Conservation (phyloP, 768 basidiomycete species). For the Pholiota conissans region DNA sequence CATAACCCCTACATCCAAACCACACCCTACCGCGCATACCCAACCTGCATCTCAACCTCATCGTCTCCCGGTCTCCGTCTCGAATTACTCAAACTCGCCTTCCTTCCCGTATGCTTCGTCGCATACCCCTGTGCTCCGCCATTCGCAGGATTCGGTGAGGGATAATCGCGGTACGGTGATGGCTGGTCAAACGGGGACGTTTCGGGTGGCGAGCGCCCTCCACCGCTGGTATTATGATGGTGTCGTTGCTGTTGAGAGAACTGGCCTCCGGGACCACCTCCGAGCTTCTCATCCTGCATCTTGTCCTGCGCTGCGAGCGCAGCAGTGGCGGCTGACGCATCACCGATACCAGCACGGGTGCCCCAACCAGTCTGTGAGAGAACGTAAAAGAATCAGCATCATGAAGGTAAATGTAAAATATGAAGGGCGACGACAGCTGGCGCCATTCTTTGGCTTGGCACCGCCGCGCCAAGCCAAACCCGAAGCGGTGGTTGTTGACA, state of each 20-base stretch:
- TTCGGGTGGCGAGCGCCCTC: background rate
- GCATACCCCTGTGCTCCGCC: conserved; percentile 22
- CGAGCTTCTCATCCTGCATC: conserved; percentile 32
- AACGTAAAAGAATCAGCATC: background rate
- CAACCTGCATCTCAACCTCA: conserved; percentile 36
- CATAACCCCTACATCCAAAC: no score
- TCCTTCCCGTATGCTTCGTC: conserved; percentile 16
- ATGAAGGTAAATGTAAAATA: background rate
- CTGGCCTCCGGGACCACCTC: background rate
- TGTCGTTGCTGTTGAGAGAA: conserved; percentile 12
- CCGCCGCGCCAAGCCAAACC: background rate
- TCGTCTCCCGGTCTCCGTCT: conserved; percentile 26
- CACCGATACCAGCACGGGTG: conserved; percentile 91
- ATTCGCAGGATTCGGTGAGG: conserved; percentile 22
- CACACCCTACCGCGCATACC: conserved; percentile 29
- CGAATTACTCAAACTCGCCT: conserved; percentile 16
- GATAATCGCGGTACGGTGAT: conserved; percentile 25
- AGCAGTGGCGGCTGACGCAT: conserved; percentile 73
- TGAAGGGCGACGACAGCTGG: no score
- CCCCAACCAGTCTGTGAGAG: conserved; percentile 82
- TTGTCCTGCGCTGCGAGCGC: conserved; percentile 49
- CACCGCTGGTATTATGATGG: background rate
- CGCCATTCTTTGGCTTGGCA: no score
- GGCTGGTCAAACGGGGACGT: conserved; percentile 29
- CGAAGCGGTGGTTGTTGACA: background rate